Conservation (phyloP, 352 stramenopile species). For the Phytophthora brassicae region DNA sequence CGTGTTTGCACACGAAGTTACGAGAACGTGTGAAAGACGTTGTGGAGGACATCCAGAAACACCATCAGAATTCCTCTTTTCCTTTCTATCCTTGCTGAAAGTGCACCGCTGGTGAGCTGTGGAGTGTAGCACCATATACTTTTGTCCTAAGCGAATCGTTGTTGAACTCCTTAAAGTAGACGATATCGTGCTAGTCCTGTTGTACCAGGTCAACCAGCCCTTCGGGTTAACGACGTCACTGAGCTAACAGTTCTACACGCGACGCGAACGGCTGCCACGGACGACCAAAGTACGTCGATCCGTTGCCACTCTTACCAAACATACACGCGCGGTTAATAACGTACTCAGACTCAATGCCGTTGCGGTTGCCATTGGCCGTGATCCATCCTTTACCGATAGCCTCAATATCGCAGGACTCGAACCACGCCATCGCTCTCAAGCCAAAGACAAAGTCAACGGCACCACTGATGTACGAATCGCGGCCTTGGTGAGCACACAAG, state of each 20-base stretch:
- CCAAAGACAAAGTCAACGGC: conserved; percentile 21
- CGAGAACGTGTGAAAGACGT: too few relatives aligned
- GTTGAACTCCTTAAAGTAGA: conserved; percentile 25
- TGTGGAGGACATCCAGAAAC: too few relatives aligned
- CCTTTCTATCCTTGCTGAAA: too few relatives aligned
- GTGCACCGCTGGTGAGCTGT: too few relatives aligned
- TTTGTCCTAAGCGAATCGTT: too few relatives aligned
- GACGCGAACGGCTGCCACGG: conserved; percentile 10
- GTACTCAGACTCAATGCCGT: conserved; percentile 13
- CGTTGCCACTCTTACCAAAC: conserved; percentile 5
- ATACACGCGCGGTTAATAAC: conserved; percentile 9
- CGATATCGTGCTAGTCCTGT: conserved; percentile 5
- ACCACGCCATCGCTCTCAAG: conserved; percentile 6
- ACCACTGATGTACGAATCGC: conserved; percentile 14
- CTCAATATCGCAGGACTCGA: conserved; percentile 21
- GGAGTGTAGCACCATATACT: too few relatives aligned
- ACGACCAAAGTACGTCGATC: conserved; percentile 7
- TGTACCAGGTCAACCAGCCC: conserved; percentile 8
- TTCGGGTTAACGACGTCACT: conserved; percentile 10
- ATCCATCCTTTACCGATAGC: conserved; percentile 8
- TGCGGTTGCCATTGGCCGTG: conserved; percentile 9
- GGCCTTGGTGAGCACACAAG: conserved; percentile 14
- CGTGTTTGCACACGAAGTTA: too few relatives aligned
- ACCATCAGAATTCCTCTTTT: too few relatives aligned
- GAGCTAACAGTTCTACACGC: conserved; percentile 15